Conservation (phyloP, 1,284 basidiomycete genomes). For the Puccinia polysora region DNA sequence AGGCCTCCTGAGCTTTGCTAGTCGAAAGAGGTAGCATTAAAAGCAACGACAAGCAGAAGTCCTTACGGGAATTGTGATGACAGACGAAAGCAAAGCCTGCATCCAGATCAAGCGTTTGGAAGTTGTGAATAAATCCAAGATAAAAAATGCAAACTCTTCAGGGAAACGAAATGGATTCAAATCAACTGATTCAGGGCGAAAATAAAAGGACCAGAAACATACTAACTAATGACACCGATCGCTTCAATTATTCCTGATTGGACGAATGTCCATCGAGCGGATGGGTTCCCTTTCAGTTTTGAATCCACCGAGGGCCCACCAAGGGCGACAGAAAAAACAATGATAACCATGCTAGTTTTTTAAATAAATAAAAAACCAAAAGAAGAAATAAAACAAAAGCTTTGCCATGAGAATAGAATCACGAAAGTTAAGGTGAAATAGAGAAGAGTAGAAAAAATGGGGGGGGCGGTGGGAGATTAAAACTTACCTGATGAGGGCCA, state of each 20-base stretch:
- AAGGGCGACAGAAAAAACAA: slow-evolving; percentile 79
- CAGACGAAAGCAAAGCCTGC: slow-evolving; percentile 81
- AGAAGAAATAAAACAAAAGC: not conserved
- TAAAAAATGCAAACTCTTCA: not conserved
- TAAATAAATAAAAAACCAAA: slow-evolving; percentile 52
- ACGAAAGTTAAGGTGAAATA: slow-evolving; percentile 50
- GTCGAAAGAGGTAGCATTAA: not conserved
- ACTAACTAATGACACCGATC: slow-evolving; percentile 74
- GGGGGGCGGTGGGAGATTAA: slow-evolving; percentile 55
- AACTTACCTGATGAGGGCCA: slow-evolving; percentile 57
- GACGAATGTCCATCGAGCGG: slow-evolving; percentile 64
- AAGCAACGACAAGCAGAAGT: not conserved
- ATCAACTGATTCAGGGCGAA: not conserved
- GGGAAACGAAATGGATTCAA: not conserved
- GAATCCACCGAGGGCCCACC: slow-evolving; percentile 76
- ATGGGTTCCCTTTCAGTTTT: slow-evolving; percentile 66
- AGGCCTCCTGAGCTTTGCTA: not conserved
- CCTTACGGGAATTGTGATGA: slow-evolving; percentile 71
- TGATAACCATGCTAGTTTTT: slow-evolving; percentile 76
- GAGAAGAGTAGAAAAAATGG: not conserved
- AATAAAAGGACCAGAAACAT: not conserved
- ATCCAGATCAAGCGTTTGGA: too few species aligned
- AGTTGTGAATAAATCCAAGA: not conserved
- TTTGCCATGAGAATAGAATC: not conserved
- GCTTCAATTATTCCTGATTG: slow-evolving; percentile 78